These are phyloP conservation scores for Corylus avellana DNA, from an alignment of 306 rosid genomes.

Conservation along the genomic window DNA sequence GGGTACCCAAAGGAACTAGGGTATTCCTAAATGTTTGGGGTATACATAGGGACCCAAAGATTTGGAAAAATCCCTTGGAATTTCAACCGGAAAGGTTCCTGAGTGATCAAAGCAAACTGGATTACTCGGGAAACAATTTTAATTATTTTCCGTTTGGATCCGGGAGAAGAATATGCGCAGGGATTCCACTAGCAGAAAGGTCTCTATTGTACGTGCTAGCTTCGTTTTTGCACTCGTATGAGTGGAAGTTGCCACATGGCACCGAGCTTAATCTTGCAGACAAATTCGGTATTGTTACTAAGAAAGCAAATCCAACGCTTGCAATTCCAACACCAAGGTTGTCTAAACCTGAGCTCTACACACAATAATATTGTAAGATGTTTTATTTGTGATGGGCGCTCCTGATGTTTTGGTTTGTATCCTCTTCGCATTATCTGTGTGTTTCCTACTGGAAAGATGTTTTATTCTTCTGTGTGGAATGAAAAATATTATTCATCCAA, in stretches of 20 bases:
- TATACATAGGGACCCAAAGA: conserved; percentile 30
- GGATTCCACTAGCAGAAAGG: conserved; percentile 33
- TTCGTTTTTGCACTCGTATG: conserved; percentile 35
- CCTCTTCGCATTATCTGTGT: too few relatives aligned
- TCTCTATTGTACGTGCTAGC: conserved; percentile 5
- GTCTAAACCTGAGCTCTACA: conserved; percentile 19
- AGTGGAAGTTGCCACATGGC: conserved; percentile 26
- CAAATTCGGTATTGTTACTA: conserved; percentile 23
- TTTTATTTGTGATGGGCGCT: too few relatives aligned
- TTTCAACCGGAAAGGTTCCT: conserved; percentile 33
- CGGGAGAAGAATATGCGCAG: conserved; percentile 39
- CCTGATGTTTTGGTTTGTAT: too few relatives aligned
- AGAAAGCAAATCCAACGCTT: conserved; percentile 21
- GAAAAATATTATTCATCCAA: too few relatives aligned
- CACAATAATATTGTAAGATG: too few relatives aligned
- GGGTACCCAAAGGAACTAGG: conserved; percentile 17
- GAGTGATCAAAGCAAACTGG: neutral
- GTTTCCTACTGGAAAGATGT: too few relatives aligned
- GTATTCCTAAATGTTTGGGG: conserved; percentile 29
- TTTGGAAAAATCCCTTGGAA: conserved; percentile 30
- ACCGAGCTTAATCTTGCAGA: conserved; percentile 6
- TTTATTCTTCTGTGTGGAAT: too few relatives aligned
- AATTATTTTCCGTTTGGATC: conserved; percentile 39
- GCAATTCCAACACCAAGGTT: conserved; percentile 28
- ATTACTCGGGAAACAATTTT: conserved; percentile 17